Conservation (phyloP, 257 asterid genomes). For the Solanum chilense region DNA sequence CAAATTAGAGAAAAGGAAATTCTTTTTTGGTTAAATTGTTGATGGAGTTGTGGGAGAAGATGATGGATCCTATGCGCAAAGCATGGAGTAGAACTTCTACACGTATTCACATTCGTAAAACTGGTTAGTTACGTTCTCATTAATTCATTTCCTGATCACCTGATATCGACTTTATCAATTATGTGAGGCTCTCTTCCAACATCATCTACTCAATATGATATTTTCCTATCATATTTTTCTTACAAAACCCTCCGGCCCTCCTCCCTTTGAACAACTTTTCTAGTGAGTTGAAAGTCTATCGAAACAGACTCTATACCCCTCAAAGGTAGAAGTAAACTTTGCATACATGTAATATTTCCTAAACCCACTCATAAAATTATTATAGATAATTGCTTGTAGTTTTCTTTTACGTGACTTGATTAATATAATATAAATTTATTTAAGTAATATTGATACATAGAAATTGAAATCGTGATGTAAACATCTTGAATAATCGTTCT, state of each 20-base stretch:
- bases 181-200: background rate
- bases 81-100: constrained; percentile 40
- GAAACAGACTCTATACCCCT: background rate
- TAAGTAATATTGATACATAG: background rate
- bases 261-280: background rate
- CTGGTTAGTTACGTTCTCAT: constrained; percentile 21
- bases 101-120: constrained; percentile 19
- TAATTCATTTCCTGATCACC: background rate
- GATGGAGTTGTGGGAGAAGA: constrained; percentile 31
- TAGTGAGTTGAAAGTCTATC: background rate
- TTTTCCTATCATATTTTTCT: background rate
- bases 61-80: constrained; percentile 35
- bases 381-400: background rate
- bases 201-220: background rate
- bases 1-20: background rate
- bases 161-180: background rate
- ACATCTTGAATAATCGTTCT: background rate
- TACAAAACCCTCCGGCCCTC: no score
- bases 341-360: background rate
- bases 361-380: no score
- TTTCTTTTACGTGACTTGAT: background rate
- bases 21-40: background rate
- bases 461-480: background rate
- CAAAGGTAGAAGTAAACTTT: background rate
- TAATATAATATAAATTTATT: background rate